A percentile compares a stretch with the other conserved stretches of the same genome.
Evolutionary conservation across 176 grass and related monocot species (phyloP).

Genomic region (Cenchrus purpureus): DNA sequence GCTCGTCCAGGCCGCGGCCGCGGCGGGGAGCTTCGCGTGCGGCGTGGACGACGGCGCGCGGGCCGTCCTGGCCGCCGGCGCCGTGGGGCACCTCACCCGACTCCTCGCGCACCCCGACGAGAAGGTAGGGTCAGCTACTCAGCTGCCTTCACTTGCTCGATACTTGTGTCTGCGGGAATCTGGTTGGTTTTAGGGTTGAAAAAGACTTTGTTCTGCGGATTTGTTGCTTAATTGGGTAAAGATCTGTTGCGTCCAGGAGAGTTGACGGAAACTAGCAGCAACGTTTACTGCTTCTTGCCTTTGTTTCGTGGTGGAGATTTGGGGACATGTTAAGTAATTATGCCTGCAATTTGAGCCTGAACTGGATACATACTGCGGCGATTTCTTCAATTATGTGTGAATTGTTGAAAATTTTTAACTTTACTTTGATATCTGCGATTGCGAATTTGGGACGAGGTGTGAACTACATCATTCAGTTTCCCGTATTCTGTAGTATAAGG

Average conservation of each 20-base stretch:
- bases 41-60: constrained; percentile 88
- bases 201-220: neutral
- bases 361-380: neutral
- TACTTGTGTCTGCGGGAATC: constrained; percentile 32
- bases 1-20: constrained; percentile 89
- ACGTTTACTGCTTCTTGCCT: constrained; percentile 22
- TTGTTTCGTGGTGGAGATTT: constrained; percentile 16
- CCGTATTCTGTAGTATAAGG: neutral
- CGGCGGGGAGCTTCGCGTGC: constrained; percentile 91
- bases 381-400: neutral
- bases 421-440: constrained; percentile 5
- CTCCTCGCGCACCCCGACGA: constrained; percentile 77
- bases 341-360: neutral
- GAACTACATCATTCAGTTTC: neutral
- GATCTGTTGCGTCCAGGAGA: constrained; percentile 36
- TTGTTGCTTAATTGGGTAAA: constrained; percentile 37
- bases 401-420: neutral
- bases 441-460: neutral
- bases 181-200: constrained; percentile 19
- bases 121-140: constrained; percentile 59
- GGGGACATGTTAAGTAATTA: constrained; percentile 8
- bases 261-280: constrained; percentile 41
- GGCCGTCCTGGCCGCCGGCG: constrained; percentile 81
- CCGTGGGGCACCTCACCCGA: constrained; percentile 61
- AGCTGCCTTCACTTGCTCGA: constrained; percentile 19